Evolutionary conservation across 2,329 filamentous ascomycete species (phyloP), one percentile per base, ranked within the genome.

Genomic region (Penicillium freii): DNA sequence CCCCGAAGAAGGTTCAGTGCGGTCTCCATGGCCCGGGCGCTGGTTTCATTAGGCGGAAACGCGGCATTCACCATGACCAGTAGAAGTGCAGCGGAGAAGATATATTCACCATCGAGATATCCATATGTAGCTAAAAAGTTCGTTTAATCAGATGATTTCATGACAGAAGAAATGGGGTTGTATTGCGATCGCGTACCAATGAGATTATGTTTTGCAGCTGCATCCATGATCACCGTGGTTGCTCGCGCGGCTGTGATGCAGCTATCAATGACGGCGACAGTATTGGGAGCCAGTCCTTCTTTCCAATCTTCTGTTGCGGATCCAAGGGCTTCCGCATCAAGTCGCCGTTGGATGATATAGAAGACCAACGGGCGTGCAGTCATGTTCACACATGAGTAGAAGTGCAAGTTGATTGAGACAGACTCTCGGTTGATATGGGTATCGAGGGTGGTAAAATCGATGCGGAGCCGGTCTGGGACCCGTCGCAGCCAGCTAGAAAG

Each of bases 371-470:
- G 82, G 5, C 82, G 72, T 0, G 78, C 80, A 0, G 81, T 82
- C 81, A 84, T 84, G 62, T 83, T 83, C 63, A 84, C 78, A 64
- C 82, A 84, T 43, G 83, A 81, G 58, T 83, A 83, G 61, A 83
- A 84, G 61, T 84, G 82, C 23, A 82, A 68, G 52, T 81, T 78
- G 4, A 79, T 80, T 1, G 80, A 82, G 5, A 83, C 78, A 10
- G 75, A 77, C 66, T 83, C 81, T 13, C 81, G 78, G 40, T 76
- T 77, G 44, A 80, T 75, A 34, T 69, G 67, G 5, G 62, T 61
- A 54, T 76, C 75, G 7, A 81, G 73, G 3, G 71, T 74, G 1
- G 71, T 73, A 17, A 81, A 80, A 60, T 83, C 77, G 45, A 83
- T 78, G 3, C 79, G 77, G 13, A 84, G 69, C 10, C 74, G 69